Conservation (phyloP, 495 filamentous ascomycete species). For the Xanthoparmelia taractica region DNA sequence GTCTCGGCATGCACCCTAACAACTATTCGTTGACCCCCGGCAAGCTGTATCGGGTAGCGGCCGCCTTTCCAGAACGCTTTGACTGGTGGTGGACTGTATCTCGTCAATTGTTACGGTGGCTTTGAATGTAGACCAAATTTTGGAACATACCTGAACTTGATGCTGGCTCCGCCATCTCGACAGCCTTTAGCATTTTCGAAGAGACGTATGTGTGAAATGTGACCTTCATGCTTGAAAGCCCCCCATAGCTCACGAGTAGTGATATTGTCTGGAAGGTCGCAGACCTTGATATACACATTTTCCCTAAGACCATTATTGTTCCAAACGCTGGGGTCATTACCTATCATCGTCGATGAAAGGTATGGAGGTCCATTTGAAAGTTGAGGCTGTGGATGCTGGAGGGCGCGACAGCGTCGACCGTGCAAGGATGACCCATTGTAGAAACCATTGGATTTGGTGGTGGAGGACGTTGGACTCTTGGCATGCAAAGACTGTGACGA, state of each 20-base stretch:
- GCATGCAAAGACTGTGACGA: not conserved
- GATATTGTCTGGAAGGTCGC: constrained; percentile 30
- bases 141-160: constrained; percentile 40
- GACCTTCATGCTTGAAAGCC: constrained; percentile 36
- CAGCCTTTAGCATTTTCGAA: constrained; percentile 34
- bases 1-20: constrained; percentile 25
- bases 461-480: not conserved
- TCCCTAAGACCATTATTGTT: constrained; percentile 36
- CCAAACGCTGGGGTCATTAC: not conserved
- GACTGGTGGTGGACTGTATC: constrained; percentile 37
- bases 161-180: constrained; percentile 27
- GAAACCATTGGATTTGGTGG: not conserved
- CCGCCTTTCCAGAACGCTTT: constrained; percentile 35
- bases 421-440: not conserved
- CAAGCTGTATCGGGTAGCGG: constrained; percentile 28
- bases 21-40: constrained; percentile 10
- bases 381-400: not conserved
- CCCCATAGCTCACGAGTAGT: constrained; percentile 35
- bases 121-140: not conserved
- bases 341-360: not conserved
- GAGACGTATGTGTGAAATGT: constrained; percentile 39
- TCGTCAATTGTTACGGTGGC: not conserved
- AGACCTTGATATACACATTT: constrained; percentile 34
- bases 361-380: not conserved
- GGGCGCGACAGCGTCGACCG: not conserved